These are phyloP conservation scores for Peronosclerospora sorghi DNA, from an alignment of 352 stramenopile genomes.

Conservation along the genomic window DNA sequence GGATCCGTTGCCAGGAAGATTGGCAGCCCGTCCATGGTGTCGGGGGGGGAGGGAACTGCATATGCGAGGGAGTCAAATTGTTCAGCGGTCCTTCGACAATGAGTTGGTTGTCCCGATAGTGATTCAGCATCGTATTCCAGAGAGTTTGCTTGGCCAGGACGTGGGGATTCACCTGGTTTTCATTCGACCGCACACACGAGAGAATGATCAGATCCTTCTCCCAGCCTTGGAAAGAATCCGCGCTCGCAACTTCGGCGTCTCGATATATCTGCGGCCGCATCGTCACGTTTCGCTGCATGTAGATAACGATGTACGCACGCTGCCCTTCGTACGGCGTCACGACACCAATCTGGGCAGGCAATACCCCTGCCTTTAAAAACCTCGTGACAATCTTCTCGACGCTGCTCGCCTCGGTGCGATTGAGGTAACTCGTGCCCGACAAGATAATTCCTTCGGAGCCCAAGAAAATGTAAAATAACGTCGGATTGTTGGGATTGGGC, in stretches of 20 bases:
- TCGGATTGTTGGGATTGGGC: constrained; percentile 94
- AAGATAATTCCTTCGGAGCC: constrained; percentile 97
- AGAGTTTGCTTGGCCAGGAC: constrained; percentile 95
- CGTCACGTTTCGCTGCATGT: constrained; percentile 92
- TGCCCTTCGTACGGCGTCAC: no score
- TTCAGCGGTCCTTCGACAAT: constrained; percentile 95
- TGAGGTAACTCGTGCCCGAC: no score
- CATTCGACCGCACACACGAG: constrained; percentile 97
- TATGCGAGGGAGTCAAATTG: constrained; percentile 93
- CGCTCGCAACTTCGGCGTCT: no score
- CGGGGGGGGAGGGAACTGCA: constrained; percentile 90
- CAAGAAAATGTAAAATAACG: constrained; percentile 95
- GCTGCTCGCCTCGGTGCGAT: no score
- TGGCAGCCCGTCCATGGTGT: constrained; percentile 23
- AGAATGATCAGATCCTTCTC: constrained; percentile 99
- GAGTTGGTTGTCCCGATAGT: constrained; percentile 94
- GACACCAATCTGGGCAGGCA: constrained; percentile 89
- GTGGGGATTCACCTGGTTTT: constrained; percentile 96
- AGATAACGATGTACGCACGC: constrained; percentile 97
- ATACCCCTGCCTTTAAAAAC: constrained; percentile 90
- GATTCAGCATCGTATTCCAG: constrained; percentile 94
- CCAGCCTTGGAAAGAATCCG: constrained; percentile 98
- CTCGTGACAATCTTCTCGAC: constrained; percentile 98
- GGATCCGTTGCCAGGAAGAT: constrained; percentile 20
- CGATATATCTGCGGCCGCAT: constrained; percentile 93